Evolutionary conservation across 768 basidiomycete species (phyloP), one percentile per base, ranked within the genome.

Genomic region (Calocybe indica): DNA sequence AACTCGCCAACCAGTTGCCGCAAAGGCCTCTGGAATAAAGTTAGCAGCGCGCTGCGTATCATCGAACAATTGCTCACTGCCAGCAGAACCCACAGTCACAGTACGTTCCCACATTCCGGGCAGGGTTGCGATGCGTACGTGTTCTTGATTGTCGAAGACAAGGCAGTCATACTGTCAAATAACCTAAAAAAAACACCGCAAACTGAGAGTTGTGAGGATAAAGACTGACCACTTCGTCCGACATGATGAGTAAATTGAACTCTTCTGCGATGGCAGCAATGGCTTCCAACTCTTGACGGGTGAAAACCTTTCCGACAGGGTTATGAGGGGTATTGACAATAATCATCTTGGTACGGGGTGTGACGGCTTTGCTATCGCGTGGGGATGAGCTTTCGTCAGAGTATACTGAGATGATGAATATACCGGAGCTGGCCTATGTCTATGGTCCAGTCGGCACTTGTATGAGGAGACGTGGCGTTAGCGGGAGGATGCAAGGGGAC

Each of bases 81-180:
- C 93, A 29, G 90, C 94, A n/a, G 92, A 94, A 36, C 88, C 83
- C 46, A 97, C 90, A 6, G 95, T 97, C 37, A 99, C 83, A 0
- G 96, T 99, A 38, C 96, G 83, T 55, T 97, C 90, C 94, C 94
- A 98, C 90, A 98, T 96, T 14, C 92, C 91, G 5, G 93, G 94
- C n/a, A 99, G 75, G 33, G 73, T 90, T 3, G 95, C 94, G 56
- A 98, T 87, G 46, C 95, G 85, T 46, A 93, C 73, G 64, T 99
- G 96, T 58, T 95, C 84, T 58, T 85, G 84, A 33, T 76, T 80
- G 56, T 93, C 90, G 55, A 85, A 96, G 11, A 93, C 81, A 35
- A 99, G 82, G 56, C 86, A 88, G 58, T 99, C 96, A 65, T 99
- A 99, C 88, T 95, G 52, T 29, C 12, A 45, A 43, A 40, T 48